A percentile compares a stretch with the other conserved stretches of the same genome.
These are phyloP conservation scores for Geosmithia flava DNA, from an alignment of 2,329 filamentous ascomycete genomes.

Conservation along the genomic window DNA sequence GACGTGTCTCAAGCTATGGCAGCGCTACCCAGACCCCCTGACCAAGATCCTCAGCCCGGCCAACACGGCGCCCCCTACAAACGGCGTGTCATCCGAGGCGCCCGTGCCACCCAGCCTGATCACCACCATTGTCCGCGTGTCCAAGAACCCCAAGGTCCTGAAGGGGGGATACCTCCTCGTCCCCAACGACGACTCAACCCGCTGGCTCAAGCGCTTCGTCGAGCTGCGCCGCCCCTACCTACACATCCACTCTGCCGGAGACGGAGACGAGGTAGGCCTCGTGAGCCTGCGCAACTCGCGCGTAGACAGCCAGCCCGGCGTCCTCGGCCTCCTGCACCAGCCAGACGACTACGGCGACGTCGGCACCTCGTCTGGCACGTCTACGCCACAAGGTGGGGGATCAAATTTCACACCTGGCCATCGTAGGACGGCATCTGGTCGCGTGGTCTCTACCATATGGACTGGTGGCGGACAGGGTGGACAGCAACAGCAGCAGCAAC, in stretches of 20 bases:
- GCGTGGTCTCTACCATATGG: constrained; percentile 43
- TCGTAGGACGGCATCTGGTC: constrained; percentile 35
- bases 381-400: constrained; percentile 11
- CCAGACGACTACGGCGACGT: constrained; percentile 23
- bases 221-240: constrained; percentile 86
- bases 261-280: constrained; percentile 82
- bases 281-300: constrained; percentile 81
- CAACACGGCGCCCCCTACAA: constrained; percentile 57
- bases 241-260: constrained; percentile 72
- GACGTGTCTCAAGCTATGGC: constrained; percentile 54
- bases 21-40: constrained; percentile 42
- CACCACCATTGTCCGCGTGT: constrained; percentile 63
- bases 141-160: constrained; percentile 69
- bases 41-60: constrained; percentile 41
- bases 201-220: constrained; percentile 87
- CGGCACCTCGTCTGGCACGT: constrained; percentile 6
- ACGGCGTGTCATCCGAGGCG: constrained; percentile 40
- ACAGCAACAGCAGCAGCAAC: constrained; percentile 8
- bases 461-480: constrained; percentile 23
- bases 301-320: constrained; percentile 85
- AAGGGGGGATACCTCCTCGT: constrained; percentile 84
- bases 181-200: constrained; percentile 66
- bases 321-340: constrained; percentile 61
- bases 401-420: constrained; percentile 31
- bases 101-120: constrained; percentile 51